Percentiles rank a stretch among this genome's conserved stretches.
phyloP scores from a whole-genome alignment of 305 asterid species.

The Ruellia speciosa region DNA sequence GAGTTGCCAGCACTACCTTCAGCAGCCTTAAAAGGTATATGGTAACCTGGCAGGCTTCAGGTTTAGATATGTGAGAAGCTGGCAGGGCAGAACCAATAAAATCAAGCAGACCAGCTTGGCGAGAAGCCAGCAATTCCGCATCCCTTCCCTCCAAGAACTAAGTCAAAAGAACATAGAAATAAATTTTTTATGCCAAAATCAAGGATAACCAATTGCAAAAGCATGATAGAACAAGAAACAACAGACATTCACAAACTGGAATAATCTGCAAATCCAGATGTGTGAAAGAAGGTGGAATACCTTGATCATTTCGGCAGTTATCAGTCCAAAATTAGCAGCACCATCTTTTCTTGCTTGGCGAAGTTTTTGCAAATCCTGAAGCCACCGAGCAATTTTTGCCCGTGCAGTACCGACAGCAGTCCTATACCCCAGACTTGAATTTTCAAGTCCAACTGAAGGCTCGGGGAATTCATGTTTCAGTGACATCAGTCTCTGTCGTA shows the following conservation, averaged over 20 bases:
- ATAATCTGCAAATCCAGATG: constrained; percentile 7
- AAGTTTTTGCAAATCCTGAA: constrained; percentile 92
- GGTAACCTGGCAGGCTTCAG: constrained; percentile 92
- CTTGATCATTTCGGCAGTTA: constrained; percentile 90
- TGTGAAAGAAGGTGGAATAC: constrained; percentile 31
- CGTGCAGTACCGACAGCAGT: constrained; percentile 84
- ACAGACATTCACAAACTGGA: constrained; percentile 9
- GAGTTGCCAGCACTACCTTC: constrained; percentile 51
- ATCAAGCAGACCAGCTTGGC: constrained; percentile 95
- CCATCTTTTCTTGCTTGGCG: constrained; percentile 99
- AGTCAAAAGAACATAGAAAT: constrained; percentile 6
- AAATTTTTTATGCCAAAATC: constrained; percentile 20
- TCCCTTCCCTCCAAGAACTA: constrained; percentile 92
- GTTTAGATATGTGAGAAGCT: constrained; percentile 92
- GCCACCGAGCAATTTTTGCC: constrained; percentile 78
- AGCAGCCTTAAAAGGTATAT: constrained; percentile 72
- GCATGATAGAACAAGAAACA: constrained; percentile 13
- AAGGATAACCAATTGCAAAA: constrained; percentile 21
- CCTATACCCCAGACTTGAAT: constrained; percentile 76
- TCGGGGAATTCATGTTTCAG: constrained; percentile 87
- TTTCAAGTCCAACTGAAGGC: constrained; percentile 64
- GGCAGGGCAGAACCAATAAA: constrained; percentile 98
- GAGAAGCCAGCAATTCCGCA: constrained; percentile 93
- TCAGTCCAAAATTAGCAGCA: constrained; percentile 78
- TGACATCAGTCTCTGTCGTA: constrained; percentile 91